A percentile compares a stretch with the other conserved stretches of the same genome.
phyloP scores from a whole-genome alignment of 2,329 filamentous ascomycete species.

The Curvularia lunata region DNA sequence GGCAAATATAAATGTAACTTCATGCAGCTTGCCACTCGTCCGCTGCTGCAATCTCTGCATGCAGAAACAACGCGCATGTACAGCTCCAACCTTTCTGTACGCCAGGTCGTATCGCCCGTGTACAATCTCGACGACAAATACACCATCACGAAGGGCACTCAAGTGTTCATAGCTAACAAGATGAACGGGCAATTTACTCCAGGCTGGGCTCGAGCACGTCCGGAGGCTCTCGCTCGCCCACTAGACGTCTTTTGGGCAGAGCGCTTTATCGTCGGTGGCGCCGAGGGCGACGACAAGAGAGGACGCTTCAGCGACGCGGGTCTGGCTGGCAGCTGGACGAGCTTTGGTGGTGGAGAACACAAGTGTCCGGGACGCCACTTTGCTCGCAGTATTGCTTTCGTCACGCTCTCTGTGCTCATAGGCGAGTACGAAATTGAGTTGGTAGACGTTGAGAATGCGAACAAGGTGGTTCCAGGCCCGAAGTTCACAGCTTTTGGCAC shows the following conservation, averaged over 20 bases:
- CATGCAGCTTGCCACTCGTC: slow-evolving; percentile 17
- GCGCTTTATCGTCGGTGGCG: slow-evolving; percentile 12
- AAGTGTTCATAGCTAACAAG: slow-evolving; percentile 19
- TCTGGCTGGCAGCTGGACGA: slow-evolving; percentile 21
- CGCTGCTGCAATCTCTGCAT: slow-evolving; percentile 25
- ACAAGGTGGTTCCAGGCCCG: neutral
- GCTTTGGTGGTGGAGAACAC: slow-evolving; percentile 27
- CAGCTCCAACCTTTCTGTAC: slow-evolving; percentile 11
- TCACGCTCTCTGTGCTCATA: slow-evolving; percentile 14
- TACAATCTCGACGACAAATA: slow-evolving; percentile 24
- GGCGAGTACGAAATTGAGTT: slow-evolving; percentile 15
- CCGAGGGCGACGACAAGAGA: neutral
- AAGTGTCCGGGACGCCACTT: slow-evolving; percentile 27
- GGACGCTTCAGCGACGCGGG: slow-evolving; percentile 25
- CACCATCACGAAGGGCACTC: slow-evolving; percentile 15
- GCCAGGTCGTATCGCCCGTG: slow-evolving; percentile 9
- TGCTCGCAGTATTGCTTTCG: slow-evolving; percentile 24
- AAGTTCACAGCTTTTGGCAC: slow-evolving; percentile 11
- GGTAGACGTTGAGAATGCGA: neutral
- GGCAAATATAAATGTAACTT: slow-evolving; percentile 16
- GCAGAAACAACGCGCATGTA: slow-evolving; percentile 23
- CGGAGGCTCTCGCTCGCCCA: slow-evolving; percentile 3
- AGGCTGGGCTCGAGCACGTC: slow-evolving; percentile 8
- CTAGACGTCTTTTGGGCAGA: slow-evolving; percentile 24
- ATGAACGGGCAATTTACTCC: slow-evolving; percentile 14